These are phyloP conservation scores for Colletotrichum karsti DNA, from an alignment of 2,329 filamentous ascomycete genomes.

Conservation along the genomic window DNA sequence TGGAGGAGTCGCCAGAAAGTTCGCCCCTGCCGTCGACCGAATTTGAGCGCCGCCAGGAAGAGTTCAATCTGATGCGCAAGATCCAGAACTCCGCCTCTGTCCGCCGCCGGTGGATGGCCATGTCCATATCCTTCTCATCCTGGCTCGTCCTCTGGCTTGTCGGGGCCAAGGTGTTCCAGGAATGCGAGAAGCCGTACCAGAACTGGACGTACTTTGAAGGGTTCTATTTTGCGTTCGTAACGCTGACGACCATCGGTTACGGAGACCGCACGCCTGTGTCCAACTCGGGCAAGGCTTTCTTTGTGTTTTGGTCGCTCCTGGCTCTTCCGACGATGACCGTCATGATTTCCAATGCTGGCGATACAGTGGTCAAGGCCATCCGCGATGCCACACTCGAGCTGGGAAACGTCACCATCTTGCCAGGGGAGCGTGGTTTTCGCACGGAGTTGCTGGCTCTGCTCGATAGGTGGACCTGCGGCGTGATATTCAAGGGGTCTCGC, in stretches of 20 bases:
- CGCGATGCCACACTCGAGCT: conserved; percentile 63
- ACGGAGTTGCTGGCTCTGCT: conserved; percentile 53
- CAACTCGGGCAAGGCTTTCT: conserved; percentile 83
- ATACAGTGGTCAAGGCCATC: conserved; percentile 77
- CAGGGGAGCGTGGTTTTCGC: conserved; percentile 60
- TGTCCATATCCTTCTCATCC: conserved; percentile 71
- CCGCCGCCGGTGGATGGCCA: conserved; percentile 78
- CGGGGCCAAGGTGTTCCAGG: conserved; percentile 78
- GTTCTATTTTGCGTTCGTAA: conserved; percentile 87
- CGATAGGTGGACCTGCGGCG: conserved; percentile 13
- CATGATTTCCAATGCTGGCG: conserved; percentile 82
- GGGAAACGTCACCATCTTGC: conserved; percentile 68
- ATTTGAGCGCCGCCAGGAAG: conserved; percentile 69
- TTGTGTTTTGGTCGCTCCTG: conserved; percentile 91
- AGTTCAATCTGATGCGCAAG: conserved; percentile 83
- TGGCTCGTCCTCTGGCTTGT: conserved; percentile 83
- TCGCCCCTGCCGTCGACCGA: conserved; percentile 43
- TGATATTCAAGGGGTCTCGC: neutral
- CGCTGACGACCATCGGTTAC: conserved; percentile 83
- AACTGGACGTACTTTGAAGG: conserved; percentile 80
- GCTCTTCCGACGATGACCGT: conserved; percentile 90
- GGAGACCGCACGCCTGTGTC: conserved; percentile 82
- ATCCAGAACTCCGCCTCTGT: conserved; percentile 74
- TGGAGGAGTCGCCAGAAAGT: neutral
- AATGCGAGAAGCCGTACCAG: conserved; percentile 61